Evolutionary conservation across 2,329 filamentous ascomycete species (phyloP).

Genomic region (Calcarisporium arbuscula): DNA sequence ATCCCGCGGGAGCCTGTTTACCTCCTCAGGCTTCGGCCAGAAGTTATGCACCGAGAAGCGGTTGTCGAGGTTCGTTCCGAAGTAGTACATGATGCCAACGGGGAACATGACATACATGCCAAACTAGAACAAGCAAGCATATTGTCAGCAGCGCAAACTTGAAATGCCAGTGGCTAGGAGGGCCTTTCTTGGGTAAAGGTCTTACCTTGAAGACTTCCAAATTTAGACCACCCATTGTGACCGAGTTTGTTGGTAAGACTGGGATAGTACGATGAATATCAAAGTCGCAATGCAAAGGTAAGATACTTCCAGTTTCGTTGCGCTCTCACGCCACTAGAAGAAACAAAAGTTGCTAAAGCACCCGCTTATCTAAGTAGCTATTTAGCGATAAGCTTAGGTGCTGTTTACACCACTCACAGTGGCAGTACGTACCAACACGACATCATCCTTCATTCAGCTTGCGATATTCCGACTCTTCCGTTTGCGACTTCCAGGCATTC

Average conservation of each 20-base stretch:
- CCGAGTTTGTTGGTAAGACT: neutral
- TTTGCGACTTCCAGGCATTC: too few species aligned
- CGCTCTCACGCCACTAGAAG: too few species aligned
- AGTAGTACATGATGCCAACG: constrained; percentile 99
- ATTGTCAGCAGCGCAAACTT: neutral
- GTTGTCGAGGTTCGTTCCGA: constrained; percentile 93
- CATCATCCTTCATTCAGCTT: too few species aligned
- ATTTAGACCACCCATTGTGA: constrained; percentile 72
- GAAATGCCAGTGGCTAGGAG: neutral
- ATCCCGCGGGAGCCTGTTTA: constrained; percentile 70
- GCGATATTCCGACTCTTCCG: too few species aligned
- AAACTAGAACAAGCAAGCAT: constrained; percentile 62
- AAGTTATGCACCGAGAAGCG: constrained; percentile 86
- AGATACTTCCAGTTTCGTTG: too few species aligned
- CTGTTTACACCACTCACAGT: too few species aligned
- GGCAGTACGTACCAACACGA: too few species aligned
- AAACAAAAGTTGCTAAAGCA: too few species aligned
- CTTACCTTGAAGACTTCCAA: constrained; percentile 90
- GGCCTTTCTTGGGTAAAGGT: too few species aligned
- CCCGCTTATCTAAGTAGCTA: too few species aligned
- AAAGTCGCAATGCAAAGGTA: too few species aligned
- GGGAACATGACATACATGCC: constrained; percentile 99
- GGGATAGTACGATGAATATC: neutral
- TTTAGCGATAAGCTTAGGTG: too few species aligned
- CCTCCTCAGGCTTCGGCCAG: constrained; percentile 80